Base-by-base conservation (phyloP, 2,329 filamentous ascomycete genomes). In the Fusarium mangiferae region DNA sequence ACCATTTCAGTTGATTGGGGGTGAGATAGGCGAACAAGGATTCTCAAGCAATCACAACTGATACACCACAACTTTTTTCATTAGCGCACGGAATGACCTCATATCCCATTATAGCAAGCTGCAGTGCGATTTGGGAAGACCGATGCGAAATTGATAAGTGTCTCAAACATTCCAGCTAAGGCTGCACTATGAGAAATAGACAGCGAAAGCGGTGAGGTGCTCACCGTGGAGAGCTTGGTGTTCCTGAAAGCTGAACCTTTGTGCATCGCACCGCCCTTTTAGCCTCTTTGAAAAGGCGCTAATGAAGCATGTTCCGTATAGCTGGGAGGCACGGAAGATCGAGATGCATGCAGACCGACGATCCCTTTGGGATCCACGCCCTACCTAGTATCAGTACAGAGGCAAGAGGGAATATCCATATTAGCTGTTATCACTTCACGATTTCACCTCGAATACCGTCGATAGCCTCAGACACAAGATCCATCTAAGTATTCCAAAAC, bases 231-330 rank as follows among this genome's bases (percentile, higher is more conserved):
- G 55, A 59, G 55, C 63, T 55, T 71, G 52, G 60, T 52, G 71
- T 74, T 71, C 71, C 71, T 70, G 42, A 59, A 54, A 73, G 66
- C 66, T 77, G 76, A 75, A 68, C 52, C 36, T 55, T 62, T 70
- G 49, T 70, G 72, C 56, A 71, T 73, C 60, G 70, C 74, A 62
- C 54, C 54, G 48, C 51, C 22, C 24, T 33, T 30, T 36, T 70
- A 66, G 72, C 51, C 51, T 42, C 45, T n/a, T 44, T 39, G 26
- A 65, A 49, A 67, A 36, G 42, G 42, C 58, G 60, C 75, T 77
- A 77, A 38, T 68, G 64, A 72, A 68, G 76, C 76, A 78, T 66
- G 74, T 67, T 56, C 74, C 72, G 76, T 77, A 68, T 75, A 78
- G 70, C 66, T 66, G 68, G 60, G 57, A 75, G 74, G 61, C 59